Base-by-base conservation (phyloP, 345 rosid species). In the Zanthoxylum bungeanum region DNA sequence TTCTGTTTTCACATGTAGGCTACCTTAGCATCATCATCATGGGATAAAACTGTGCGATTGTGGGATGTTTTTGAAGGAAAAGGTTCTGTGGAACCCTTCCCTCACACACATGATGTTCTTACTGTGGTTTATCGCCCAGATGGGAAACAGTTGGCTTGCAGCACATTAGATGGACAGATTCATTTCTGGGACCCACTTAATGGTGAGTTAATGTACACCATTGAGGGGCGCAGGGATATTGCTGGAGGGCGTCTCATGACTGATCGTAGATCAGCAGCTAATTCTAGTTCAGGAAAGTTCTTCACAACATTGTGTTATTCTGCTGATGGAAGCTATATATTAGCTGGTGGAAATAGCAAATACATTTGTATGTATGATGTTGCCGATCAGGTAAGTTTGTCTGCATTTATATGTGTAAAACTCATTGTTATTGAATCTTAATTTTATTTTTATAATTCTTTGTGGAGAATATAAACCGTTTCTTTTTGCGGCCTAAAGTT, bases 51-150 rank as follows among this genome's bases (percentile, higher is more conserved):
- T 22, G 98, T 95, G 78, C 83, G 91, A 55, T 69, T 95, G 65
- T 95, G 99, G 99, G 91, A 92, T 83, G 93, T 91, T 71, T 95
- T 91, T 81, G 91, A 92, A 78, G 90, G 93, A 78, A 95, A 91
- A 81, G 97, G 98, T 49, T 82, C 89, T 1, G 91, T 88, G 62
- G 99, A 95, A 78, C 81, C 94, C 21, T 95, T 95, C 75, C 79
- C 84, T 60, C 99, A 95, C 81, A 87, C 91, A 12, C 97, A 95
- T 55, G 96, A 95, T 77, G 99, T 95, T 75, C 86, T 92, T 64
- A 89, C 98, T 4, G 85, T 89, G 56, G 88, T 86, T 58, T 92
- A 87, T 83, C 97, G 99, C 49, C 99, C 97, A 37, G 98, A 95
- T 87, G 98, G 98, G 76, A 89, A 78, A 79, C 98, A 95, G 64